Conservation (phyloP, 257 asterid genomes). For the Przewalskia tangutica region DNA sequence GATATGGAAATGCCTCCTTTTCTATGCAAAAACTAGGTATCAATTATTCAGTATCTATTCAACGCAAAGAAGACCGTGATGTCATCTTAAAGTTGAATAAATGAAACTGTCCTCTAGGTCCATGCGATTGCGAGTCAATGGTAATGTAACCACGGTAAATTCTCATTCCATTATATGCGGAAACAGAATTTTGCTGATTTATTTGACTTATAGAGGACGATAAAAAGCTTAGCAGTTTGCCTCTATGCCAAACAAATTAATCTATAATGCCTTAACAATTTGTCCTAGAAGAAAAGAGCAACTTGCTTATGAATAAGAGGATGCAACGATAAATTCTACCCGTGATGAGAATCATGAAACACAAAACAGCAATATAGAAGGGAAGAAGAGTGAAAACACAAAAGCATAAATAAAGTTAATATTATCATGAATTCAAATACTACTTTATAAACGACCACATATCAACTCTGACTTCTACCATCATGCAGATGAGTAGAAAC, state of each 20-base stretch:
- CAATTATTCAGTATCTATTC: not conserved
- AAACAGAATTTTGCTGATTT: too few relatives aligned
- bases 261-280: not conserved
- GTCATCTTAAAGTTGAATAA: not conserved
- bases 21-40: not conserved
- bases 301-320: not conserved
- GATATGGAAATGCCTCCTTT: not conserved
- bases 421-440: not conserved
- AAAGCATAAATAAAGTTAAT: not conserved
- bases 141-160: not conserved
- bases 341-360: not conserved
- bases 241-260: not conserved
- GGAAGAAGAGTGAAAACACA: not conserved
- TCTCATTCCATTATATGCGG: too few relatives aligned
- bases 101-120: not conserved
- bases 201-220: not conserved
- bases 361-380: not conserved
- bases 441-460: not conserved
- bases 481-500: not conserved
- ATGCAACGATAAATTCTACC: not conserved
- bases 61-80: not conserved
- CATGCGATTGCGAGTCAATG: not conserved
- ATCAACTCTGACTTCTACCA: not conserved
- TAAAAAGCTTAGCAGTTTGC: not conserved
- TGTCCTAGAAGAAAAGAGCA: not conserved